Evolutionary conservation across 2,329 filamentous ascomycete species (phyloP), one percentile per base, ranked within the genome.

Genomic region (Leptographium radiaticola): DNA sequence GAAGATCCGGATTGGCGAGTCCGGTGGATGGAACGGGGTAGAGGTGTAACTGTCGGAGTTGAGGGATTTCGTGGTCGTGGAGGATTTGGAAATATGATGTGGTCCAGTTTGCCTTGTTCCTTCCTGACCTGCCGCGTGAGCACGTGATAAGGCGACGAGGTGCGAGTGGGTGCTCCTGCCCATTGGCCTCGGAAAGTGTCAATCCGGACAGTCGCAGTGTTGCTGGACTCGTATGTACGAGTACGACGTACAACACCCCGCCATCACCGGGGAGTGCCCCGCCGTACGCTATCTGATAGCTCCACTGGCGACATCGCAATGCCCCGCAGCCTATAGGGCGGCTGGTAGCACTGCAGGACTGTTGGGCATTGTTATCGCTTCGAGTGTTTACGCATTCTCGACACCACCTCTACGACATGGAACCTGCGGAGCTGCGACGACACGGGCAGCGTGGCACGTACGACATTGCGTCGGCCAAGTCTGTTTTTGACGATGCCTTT

Each of bases 401-500:
- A 20, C n/a, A 39, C 10, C 10, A 18, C 25, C 9, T 15, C 5
- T 11, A 25, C 39, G 31, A 2, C 16, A 50, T 57, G 52, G 40
- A 58, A 31, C 57, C 56, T n/a, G 57, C 56, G 0, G 38, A 49
- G 18, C 56, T 59, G 6, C 57, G 57, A n/a, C 51, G 57, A 25
- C 57, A 56, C 36, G 34, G 31, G 5, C 53, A 59, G 48, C 49
- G 57, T 3, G 57, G 56, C 39, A 36, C 15, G 12, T 59, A 59
- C 54, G 57, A 59, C 13, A 36, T 59, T 4, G 56, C 33, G 12
- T 30, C 53, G 13, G 57, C 51, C n/a, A 49, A 55, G 53, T 43
- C 54, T 1, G 56, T 57, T 20, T 59, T 59, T 48, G 54, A 55
- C 51, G 57, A 59, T 49, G 45, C 50, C 39, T 59, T 57, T 12